Evolutionary conservation across 495 filamentous ascomycete species (phyloP).

Genomic region (Talaromyces trachyspermus): DNA sequence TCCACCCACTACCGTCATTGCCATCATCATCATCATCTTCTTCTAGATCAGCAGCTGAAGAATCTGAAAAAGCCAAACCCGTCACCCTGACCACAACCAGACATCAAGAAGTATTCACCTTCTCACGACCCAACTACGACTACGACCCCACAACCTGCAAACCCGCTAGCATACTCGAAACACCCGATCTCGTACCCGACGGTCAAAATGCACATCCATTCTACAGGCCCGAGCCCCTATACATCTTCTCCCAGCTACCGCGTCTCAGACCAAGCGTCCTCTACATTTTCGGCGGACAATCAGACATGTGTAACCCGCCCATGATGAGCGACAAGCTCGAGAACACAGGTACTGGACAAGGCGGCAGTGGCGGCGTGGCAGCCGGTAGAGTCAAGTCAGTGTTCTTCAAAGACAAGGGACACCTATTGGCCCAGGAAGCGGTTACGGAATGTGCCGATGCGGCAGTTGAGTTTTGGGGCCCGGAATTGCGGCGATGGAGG

Average conservation of each 20-base stretch:
- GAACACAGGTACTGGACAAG: slow-evolving; percentile 38
- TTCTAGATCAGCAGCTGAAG: slow-evolving; percentile 7
- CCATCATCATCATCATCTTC: no score
- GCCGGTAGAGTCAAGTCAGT: slow-evolving; percentile 66
- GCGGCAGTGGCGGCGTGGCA: slow-evolving; percentile 42
- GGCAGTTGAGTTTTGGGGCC: slow-evolving; percentile 53
- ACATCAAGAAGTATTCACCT: slow-evolving; percentile 58
- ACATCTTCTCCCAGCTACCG: slow-evolving; percentile 57
- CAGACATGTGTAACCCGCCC: slow-evolving; percentile 50
- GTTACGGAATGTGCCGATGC: slow-evolving; percentile 57
- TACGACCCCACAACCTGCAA: slow-evolving; percentile 25
- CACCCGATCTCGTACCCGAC: slow-evolving; percentile 39
- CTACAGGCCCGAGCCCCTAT: slow-evolving; percentile 65
- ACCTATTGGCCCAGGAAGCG: slow-evolving; percentile 79
- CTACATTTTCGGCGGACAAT: slow-evolving; percentile 69
- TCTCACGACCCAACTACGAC: slow-evolving; percentile 47
- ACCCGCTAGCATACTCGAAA: slow-evolving; percentile 33
- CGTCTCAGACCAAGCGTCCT: slow-evolving; percentile 69
- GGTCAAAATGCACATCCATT: slow-evolving; percentile 48
- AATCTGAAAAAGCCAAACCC: slow-evolving; percentile 21
- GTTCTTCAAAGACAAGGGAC: slow-evolving; percentile 59
- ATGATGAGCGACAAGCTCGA: slow-evolving; percentile 39
- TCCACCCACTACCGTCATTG: slow-evolving; percentile 43
- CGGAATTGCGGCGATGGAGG: slow-evolving; percentile 57
- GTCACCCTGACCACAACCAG: slow-evolving; percentile 53